Percentiles rank a stretch among this genome's conserved stretches.
Evolutionary conservation across 164 flowering plant species (phyloP).

Genomic region (Macadamia tetraphylla): DNA sequence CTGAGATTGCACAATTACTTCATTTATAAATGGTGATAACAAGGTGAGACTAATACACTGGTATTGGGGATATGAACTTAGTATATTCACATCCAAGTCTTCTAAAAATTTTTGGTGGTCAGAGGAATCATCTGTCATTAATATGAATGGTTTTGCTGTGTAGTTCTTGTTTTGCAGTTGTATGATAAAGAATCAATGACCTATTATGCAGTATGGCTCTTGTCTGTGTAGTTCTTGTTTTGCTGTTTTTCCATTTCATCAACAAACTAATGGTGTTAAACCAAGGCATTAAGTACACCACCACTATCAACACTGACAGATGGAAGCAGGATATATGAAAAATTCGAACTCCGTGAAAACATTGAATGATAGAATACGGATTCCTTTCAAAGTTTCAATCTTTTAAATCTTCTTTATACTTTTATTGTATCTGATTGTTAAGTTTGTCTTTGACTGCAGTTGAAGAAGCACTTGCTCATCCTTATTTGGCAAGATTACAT

Average conservation of each 20-base stretch:
- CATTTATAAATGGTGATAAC: not conserved
- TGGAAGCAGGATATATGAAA: not conserved
- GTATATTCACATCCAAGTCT: not conserved
- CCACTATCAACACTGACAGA: not conserved
- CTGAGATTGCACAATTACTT: not conserved
- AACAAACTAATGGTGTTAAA: not conserved
- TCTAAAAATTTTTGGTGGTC: not conserved
- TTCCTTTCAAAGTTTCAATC: not conserved
- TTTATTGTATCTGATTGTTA: constrained; percentile 5
- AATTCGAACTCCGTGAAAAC: not conserved
- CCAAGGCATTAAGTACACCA: not conserved
- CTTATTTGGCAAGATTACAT: constrained; percentile 80
- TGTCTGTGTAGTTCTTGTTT: no score
- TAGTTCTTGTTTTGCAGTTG: not conserved
- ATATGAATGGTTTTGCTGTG: not conserved
- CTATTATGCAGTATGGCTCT: no score
- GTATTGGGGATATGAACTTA: not conserved
- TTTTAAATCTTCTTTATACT: not conserved
- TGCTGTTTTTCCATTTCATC: no score
- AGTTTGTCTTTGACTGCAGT: constrained; percentile 39
- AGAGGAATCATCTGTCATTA: not conserved
- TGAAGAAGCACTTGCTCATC: constrained; percentile 91
- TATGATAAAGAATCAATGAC: not conserved
- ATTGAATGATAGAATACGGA: not conserved
- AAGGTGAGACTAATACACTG: not conserved